Percentiles rank a stretch among this genome's conserved stretches.
Evolutionary conservation across 768 basidiomycete genomes (phyloP).

Genomic region (Cystoderma amianthinum): DNA sequence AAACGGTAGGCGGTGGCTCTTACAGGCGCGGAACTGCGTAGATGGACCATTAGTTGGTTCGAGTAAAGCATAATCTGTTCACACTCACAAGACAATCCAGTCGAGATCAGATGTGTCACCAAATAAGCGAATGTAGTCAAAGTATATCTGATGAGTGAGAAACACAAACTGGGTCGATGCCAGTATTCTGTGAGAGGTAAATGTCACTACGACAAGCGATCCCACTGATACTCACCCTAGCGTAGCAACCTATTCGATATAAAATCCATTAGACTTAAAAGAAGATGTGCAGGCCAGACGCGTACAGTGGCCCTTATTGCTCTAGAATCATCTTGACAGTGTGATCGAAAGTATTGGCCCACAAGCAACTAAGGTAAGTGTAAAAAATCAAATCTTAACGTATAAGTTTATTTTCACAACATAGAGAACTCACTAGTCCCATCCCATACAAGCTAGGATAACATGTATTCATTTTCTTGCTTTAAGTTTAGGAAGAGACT

Average conservation of each 20-base stretch:
- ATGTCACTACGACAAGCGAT: no score
- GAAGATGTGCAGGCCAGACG: no score
- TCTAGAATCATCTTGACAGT: constrained; percentile 2
- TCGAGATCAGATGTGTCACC: constrained; percentile 2
- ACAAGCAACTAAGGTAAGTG: constrained; percentile 3
- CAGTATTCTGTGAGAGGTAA: constrained; percentile 1
- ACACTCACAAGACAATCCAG: constrained; percentile 1
- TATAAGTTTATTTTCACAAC: background rate
- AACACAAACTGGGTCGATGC: constrained; percentile 2
- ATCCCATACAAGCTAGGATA: background rate
- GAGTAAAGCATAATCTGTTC: background rate
- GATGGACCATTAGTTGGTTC: background rate
- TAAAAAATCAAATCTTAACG: background rate
- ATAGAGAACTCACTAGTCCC: background rate
- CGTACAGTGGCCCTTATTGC: constrained; percentile 5
- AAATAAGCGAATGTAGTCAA: constrained; percentile 4
- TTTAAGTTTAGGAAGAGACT: no score
- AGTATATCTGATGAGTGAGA: constrained; percentile 8
- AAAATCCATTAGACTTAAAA: background rate
- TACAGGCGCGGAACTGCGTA: constrained; percentile 3
- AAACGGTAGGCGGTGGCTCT: no score
- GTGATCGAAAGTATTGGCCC: constrained; percentile 7
- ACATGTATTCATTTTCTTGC: no score
- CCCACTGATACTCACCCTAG: background rate
- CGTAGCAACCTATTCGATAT: background rate